Base-by-base conservation (phyloP, 75 land plant species). In the Pinus tabuliformis region DNA sequence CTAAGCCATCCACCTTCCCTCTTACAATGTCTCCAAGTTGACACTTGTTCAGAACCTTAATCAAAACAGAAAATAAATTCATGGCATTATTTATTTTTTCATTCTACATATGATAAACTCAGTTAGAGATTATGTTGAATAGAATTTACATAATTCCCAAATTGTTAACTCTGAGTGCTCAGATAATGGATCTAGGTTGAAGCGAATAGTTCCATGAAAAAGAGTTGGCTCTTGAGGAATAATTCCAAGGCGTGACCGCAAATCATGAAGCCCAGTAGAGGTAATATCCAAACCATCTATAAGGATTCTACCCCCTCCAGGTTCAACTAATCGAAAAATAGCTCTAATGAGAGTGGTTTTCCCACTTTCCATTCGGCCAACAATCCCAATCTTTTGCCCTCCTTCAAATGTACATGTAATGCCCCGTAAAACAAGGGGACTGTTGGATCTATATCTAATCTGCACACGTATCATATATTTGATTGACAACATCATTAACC, bases 361-460 rank as follows among this genome's bases (percentile, higher is more conserved):
- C 52, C 90, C 90, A 66, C 88, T 85, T 54, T 87, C 90, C 15
- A 87, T 86, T 37, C 82, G 85, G 5, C 89, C 85, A 18, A 82
- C 89, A 28, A 88, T 66, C 12, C 90, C 88, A 22, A 83, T 74
- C 58, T 84, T 77, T 24, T 86, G 81, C 89, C 87, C 0, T 20
- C 84, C 87, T 72, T 86, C 90, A 84, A 92, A 82, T 72, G 85
- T 86, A 74, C 95, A 92, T 36, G 72, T 90, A 42, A 90, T 85
- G 17, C 95, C 95, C 1, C 64, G 79, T 68, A 93, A 91, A 20
- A 93, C 88, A 52, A 93, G 88, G 5, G 95, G 93, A 17, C 86
- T 42, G 59, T 91, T 81, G 0, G 83, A 81, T 33, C 95, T 78
- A 74, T 93, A 93, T 42, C 91, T 81, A 21, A 93, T 78, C 93